Evolutionary conservation across 306 rosid species (phyloP), one percentile per base, ranked within the genome.

Genomic region (Acacia crassicarpa): DNA sequence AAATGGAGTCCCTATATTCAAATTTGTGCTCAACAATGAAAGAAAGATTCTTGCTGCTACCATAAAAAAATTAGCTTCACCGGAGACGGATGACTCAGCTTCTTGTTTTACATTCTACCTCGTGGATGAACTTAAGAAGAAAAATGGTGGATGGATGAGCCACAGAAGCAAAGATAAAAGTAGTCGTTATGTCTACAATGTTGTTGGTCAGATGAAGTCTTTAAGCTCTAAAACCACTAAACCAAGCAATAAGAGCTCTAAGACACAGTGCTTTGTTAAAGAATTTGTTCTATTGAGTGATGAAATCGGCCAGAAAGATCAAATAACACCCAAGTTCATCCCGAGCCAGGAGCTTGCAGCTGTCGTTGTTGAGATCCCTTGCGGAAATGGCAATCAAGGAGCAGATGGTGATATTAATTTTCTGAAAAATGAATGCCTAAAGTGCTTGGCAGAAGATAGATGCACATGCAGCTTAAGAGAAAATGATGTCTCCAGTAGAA

Each of bases 61-160:
- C 12, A 78, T 80, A 79, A 93, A 85, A 82, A 87, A 77, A 74
- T 80, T 81, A 71, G 56, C 88, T 58, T 84, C 92, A 9, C 88
- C 81, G 72, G 97, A 87, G 75, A 93, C 90, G 86, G 90, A 88
- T 58, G 91, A 87, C 66, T 86, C 82, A 23, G 93, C 87, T 66
- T 84, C 61, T 82, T 83, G 82, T 85, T 91, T 87, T 81, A 93
- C 99, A 33, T 91, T 93, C 88, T 93, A 91, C 85, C 74, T 61
- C 51, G 95, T 95, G 38, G 90, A 93, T 83, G 98, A 95, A 85
- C 83, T 93, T 53, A 95, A 93, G 91, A 91, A 86, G 80, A 95
- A 86, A 85, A 88, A 77, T 67, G 90, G 93, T 79, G 91, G 94
- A 65, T 95, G 97, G 99, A 89, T 91, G 19, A 88, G 89, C 66